Evolutionary conservation across 2,329 filamentous ascomycete genomes (phyloP).

Genomic region (Zymoseptoria tritici): DNA sequence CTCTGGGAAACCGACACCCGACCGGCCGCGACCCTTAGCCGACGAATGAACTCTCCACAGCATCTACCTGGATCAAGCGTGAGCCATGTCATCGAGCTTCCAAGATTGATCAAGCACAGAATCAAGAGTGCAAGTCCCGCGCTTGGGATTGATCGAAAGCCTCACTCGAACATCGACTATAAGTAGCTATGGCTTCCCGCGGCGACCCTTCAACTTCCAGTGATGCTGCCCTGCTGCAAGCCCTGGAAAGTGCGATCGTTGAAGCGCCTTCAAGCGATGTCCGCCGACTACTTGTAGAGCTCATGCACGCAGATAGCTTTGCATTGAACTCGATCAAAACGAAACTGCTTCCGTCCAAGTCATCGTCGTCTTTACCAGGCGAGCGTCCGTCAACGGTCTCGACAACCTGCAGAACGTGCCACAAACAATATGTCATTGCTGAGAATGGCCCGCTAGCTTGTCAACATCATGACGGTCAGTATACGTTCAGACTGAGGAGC

Average conservation of each 20-base stretch:
- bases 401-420: too few species aligned
- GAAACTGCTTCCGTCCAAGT: too few species aligned
- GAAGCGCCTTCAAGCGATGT: neutral
- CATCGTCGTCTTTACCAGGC: too few species aligned
- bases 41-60: too few species aligned
- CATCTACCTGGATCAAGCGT: too few species aligned
- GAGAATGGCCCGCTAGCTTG: too few species aligned
- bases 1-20: neutral
- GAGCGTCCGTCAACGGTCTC: too few species aligned
- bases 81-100: neutral
- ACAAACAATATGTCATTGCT: too few species aligned
- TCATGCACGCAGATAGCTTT: neutral
- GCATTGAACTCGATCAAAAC: neutral
- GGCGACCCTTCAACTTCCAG: neutral
- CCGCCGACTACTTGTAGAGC: neutral
- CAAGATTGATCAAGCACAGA: neutral
- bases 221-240: neutral
- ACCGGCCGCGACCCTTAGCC: too few species aligned
- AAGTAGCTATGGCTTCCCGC: neutral
- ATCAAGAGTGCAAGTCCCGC: neutral
- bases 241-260: neutral
- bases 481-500: too few species aligned
- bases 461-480: too few species aligned
- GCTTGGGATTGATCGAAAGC: neutral
- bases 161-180: neutral